These are phyloP conservation scores for Tritrichomonas foetus DNA, from an alignment of 208 protist species.

Conservation along the genomic window DNA sequence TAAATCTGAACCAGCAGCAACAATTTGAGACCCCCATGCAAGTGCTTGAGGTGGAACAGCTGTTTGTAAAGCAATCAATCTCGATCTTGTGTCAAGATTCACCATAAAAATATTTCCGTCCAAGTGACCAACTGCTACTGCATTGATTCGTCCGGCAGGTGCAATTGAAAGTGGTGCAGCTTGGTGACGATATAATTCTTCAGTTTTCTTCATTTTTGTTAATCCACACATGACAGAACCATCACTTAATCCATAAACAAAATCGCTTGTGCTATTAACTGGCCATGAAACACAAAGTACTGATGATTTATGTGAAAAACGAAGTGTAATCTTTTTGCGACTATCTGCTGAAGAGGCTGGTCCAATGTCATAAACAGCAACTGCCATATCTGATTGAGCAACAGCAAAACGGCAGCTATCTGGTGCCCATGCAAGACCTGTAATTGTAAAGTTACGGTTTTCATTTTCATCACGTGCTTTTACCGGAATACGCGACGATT, in stretches of 20 bases:
- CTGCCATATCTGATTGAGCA: constrained; percentile 9
- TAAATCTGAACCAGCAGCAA: neutral
- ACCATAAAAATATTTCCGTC: constrained; percentile 3
- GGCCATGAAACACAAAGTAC: neutral
- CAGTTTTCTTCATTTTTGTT: neutral
- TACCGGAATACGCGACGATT: neutral
- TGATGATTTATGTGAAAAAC: neutral
- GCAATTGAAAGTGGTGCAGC: neutral
- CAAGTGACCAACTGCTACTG: neutral
- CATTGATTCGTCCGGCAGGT: neutral
- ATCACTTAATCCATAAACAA: neutral
- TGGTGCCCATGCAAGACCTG: neutral
- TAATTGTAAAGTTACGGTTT: neutral
- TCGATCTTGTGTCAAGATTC: neutral
- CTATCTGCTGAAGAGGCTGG: neutral
- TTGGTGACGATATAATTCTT: neutral
- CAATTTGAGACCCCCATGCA: neutral
- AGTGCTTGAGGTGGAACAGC: neutral
- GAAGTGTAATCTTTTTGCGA: neutral
- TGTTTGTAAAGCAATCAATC: neutral
- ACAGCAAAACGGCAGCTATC: neutral
- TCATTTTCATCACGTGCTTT: constrained; percentile 8
- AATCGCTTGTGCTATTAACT: neutral
- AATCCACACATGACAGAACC: neutral
- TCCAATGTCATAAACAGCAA: constrained; percentile 17